These are phyloP conservation scores for Microsporum audouinii DNA, from an alignment of 2,329 filamentous ascomycete genomes.

Conservation along the genomic window DNA sequence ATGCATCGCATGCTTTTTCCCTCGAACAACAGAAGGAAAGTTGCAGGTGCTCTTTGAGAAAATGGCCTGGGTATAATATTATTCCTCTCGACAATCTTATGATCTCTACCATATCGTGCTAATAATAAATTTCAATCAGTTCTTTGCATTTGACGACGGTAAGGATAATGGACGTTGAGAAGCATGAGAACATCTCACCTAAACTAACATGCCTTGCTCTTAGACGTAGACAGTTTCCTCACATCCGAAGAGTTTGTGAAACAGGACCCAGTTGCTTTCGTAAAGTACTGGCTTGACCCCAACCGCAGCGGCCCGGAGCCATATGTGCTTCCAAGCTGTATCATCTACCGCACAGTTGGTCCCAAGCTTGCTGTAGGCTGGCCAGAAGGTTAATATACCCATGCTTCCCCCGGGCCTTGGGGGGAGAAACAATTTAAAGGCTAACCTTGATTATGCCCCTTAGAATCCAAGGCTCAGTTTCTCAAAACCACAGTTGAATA, in stretches of 20 bases:
- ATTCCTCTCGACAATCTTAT: background rate
- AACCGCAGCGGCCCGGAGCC: slow-evolving; percentile 10
- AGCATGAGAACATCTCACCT: background rate
- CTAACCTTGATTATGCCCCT: background rate
- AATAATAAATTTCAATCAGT: background rate
- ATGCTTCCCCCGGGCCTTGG: background rate
- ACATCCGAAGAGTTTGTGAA: slow-evolving; percentile 8
- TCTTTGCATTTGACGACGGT: slow-evolving; percentile 12
- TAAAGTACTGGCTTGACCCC: slow-evolving; percentile 9
- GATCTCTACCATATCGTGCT: background rate
- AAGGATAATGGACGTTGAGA: background rate
- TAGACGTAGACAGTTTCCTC: slow-evolving; percentile 10
- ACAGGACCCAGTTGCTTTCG: slow-evolving; percentile 6
- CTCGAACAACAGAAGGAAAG: slow-evolving; percentile 7
- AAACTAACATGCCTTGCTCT: background rate
- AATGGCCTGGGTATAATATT: slow-evolving; percentile 9
- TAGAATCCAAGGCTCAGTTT: slow-evolving; percentile 8
- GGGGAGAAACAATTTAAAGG: background rate
- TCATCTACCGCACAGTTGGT: slow-evolving; percentile 10
- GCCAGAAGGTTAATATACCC: slow-evolving; percentile 5
- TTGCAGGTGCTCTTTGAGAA: slow-evolving; percentile 9
- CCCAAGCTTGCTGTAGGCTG: slow-evolving; percentile 8
- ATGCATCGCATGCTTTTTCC: slow-evolving; percentile 11
- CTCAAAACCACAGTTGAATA: slow-evolving; percentile 9
- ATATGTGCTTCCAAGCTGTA: slow-evolving; percentile 9